Base-by-base conservation (phyloP, 2,329 filamentous ascomycete genomes). In the Colletotrichum phormii region DNA sequence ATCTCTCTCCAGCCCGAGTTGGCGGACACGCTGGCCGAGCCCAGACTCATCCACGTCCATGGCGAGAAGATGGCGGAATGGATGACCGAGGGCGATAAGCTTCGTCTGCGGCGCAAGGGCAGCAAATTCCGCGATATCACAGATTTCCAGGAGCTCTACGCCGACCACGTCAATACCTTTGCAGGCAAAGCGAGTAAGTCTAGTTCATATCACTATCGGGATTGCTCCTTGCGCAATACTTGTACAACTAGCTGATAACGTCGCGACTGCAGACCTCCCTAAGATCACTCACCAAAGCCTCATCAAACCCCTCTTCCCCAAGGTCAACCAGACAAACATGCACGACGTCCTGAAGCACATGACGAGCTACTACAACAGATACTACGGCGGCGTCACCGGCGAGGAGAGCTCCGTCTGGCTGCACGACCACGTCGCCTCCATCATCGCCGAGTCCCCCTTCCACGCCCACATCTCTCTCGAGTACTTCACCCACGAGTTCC, bases 101-200 rank as follows among this genome's bases (percentile, higher is more conserved):
- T 92, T 89, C 87, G 86, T 73, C 82, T 94, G 59, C 89, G 90
- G 76, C 84, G 90, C 76, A 88, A 91, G 80, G 90, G 91, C 72
- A 86, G 89, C 77, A 92, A 91, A 79, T 94, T 94, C 84, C 92
- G 93, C 84, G 92, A 95, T 81, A 90, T 94, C 75, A 94, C 92
- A 13, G 87, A 91, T 71, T 87, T 89, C 63, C 84, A 87, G 46
- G 88, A 90, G 42, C 85, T 89, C 57, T 81, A 82, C 64, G 64
- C 75, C 7, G 70, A 77, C n/a, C 68, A 79, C 11, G 74, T 77
- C 31, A 70, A 68, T 7, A 67, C 70, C 6, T 51, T 75, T 63
- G 75, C 79, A 2, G 80, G 79, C 22, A 77, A 82, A 73, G 80
- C 80, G 8, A 76, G 79, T 82, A 69, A 69, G 79, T 70, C 22